Evolutionary conservation across 805 yeast genomes (phyloP).

Genomic region (Yarrowia bubula): DNA sequence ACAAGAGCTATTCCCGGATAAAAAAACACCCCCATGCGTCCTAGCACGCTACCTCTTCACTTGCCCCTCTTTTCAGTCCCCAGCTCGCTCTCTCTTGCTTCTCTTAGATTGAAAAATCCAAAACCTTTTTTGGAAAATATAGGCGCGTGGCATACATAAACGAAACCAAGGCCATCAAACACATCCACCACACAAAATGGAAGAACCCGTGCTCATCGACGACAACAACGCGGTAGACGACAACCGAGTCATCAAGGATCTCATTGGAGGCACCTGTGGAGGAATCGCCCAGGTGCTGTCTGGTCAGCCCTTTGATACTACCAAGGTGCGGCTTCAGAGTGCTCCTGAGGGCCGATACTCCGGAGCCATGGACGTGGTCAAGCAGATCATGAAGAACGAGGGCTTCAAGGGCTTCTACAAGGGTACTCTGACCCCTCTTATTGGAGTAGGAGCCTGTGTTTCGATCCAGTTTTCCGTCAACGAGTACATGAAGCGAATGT

Average conservation of each 20-base stretch:
- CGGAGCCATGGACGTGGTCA: conserved; percentile 76
- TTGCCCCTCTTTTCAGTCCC: not conserved
- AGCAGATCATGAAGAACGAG: conserved; percentile 68
- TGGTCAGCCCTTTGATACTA: conserved; percentile 96
- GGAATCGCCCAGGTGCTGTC: conserved; percentile 94
- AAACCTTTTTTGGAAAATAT: conserved; percentile 18
- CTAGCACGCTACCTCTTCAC: not conserved
- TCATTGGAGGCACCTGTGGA: conserved; percentile 89
- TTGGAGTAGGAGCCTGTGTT: conserved; percentile 97
- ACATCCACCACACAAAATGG: not conserved
- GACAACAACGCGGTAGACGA: not conserved
- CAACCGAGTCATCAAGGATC: conserved; percentile 63
- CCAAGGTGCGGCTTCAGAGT: conserved; percentile 88
- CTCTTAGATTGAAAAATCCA: not conserved
- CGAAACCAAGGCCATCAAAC: not conserved
- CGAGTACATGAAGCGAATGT: conserved; percentile 86
- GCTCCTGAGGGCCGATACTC: conserved; percentile 72
- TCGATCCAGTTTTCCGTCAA: conserved; percentile 94
- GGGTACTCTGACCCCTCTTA: conserved; percentile 88
- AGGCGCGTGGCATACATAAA: not conserved
- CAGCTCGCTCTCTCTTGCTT: conserved; percentile 1
- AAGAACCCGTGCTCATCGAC: conserved; percentile 18
- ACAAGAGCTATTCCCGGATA: not conserved
- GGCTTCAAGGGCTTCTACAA: conserved; percentile 86
- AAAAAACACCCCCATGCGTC: too few species aligned